Evolutionary conservation across 768 basidiomycete species (phyloP), one percentile per base, ranked within the genome.

Genomic region (Guyanaporus albipodus): DNA sequence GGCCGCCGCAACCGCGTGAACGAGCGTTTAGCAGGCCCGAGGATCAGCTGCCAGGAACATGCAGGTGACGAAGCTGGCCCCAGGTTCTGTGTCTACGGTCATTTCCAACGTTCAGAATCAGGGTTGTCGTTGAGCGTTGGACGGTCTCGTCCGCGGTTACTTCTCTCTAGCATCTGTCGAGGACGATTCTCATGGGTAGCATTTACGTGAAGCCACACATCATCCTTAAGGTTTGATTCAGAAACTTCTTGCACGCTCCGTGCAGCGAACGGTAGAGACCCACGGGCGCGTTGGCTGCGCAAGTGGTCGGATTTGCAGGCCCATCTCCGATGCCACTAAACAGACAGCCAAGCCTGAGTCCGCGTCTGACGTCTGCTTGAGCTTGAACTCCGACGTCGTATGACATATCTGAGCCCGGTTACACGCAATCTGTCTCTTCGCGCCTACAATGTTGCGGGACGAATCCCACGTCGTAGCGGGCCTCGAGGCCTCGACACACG

Each of bases 1-100:
- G 35, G 38, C 53, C 63, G 57, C 46, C 52, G 43, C 53, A 53
- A 65, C 59, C 60, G 58, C 67, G 61, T 46, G 62, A 66, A 56
- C 8, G 32, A 34, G 44, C 47, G 36, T n/a, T 38, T 53, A 42
- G 50, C 51, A 55, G 59, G 44, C 57, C 57, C 62, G 55, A 60
- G 62, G 53, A 52, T 41, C 37, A 50, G 39, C n/a, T n/a, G n/a
- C n/a, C n/a, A n/a, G n/a, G n/a, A n/a, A n/a, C n/a, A n/a, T n/a
- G n/a, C 27, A 49, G 18, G 27, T 34, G n/a, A 24, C 31, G n/a
- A 10, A 11, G 19, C 31, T 31, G 18, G n/a, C 22, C 35, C 36
- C 36, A 10, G 18, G 32, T 17, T 26, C 14, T 34, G 23, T 29
- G 19, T 38, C 18, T 38, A 23, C 26, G 27, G 23, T 26, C 42